Evolutionary conservation across 2,329 filamentous ascomycete genomes (phyloP), one percentile per base, ranked within the genome.

Genomic region (Zasmidium citrigriseum): DNA sequence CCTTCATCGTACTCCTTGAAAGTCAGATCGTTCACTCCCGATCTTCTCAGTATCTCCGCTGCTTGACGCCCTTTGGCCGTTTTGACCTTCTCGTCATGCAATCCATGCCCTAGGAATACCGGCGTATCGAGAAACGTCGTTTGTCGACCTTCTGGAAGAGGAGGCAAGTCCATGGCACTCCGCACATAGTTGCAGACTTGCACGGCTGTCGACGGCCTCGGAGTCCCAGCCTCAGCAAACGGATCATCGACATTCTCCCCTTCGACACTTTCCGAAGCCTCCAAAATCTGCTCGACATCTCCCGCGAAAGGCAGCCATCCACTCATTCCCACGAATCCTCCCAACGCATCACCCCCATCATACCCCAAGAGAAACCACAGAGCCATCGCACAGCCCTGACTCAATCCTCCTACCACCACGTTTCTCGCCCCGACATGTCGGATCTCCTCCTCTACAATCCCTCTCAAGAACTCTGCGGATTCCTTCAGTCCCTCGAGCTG

Each of bases 371-470:
- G 64, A 1, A 75, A 62, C 20, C 77, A 71, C 10, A 83, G 61
- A 0, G 73, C 71, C 64, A 78, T 76, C 1, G 81, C 82, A 62
- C 79, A 83, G 0, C 82, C 82, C 61, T 83, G 80, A 64, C 82
- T 83, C n/a, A 84, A 59, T 0, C 82, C 81, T 16, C 80, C 80
- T 1, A 85, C 59, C 5, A 84, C 68, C 14, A 84, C 70, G 51
- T 80, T 81, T 20, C 62, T 29, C 0, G 72, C 25, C 49, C 68
- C 54, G 56, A 68, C 47, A 12, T n/a, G 4, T 5, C 22, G 5
- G 22, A 55, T 24, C 25, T 63, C 61, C 2, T 41, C 34, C 3
- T 56, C 51, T 11, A 63, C 5, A 10, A 63, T 44, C 11, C 11
- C 18, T 12, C 44, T 23, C 3, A 61, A 57, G 54, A 75, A 76